Base-by-base conservation (phyloP, 495 filamentous ascomycete species). In the Tuber indicum region DNA sequence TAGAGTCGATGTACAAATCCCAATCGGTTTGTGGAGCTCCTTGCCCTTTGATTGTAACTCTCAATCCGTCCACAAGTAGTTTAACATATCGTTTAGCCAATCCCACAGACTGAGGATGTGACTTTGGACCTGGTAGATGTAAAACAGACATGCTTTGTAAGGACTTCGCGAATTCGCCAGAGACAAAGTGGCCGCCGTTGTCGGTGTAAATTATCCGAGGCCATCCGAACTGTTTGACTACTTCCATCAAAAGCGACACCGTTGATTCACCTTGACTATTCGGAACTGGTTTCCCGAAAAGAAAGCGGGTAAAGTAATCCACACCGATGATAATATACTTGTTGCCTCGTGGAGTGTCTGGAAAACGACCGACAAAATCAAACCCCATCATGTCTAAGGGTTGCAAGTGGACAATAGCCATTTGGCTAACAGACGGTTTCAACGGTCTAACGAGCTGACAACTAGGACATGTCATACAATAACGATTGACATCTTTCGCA, bases 141-240 rank as follows among this genome's bases (percentile, higher is more conserved):
- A 21, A 7, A 7, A 49, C 46, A 0, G 17, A 23, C 2, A 49
- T 21, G 4, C 6, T 49, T 0, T 1, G 32, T 6, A 21, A 17
- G 17, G 23, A 17, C 17, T 49, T 21, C 0, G 46, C 46, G 6
- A 49, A 49, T 23, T 49, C 46, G 0, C 46, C 19, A 3, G 46
- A 49, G n/a, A 76, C 43, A 52, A 76, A 32, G 32, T 32, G 32
- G 32, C 32, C 32, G 1, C 32, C 32, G 1, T 32, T 32, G 1
- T 32, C 1, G 73, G 21, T 47, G 39, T 76, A 76, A 0, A 76
- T 21, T 1, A 69, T 44, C n/a, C 73, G 23, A 0, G 69, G 76
- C 76, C 69, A 78, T 3, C 74, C 76, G 0, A 78, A 12, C 0
- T 49, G 32, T n/a, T 32, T n/a, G 1, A 70, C 45, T 14, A 76